Conservation (phyloP, 2,329 filamentous ascomycete genomes). For the Chaetomiaceae sp. region DNA sequence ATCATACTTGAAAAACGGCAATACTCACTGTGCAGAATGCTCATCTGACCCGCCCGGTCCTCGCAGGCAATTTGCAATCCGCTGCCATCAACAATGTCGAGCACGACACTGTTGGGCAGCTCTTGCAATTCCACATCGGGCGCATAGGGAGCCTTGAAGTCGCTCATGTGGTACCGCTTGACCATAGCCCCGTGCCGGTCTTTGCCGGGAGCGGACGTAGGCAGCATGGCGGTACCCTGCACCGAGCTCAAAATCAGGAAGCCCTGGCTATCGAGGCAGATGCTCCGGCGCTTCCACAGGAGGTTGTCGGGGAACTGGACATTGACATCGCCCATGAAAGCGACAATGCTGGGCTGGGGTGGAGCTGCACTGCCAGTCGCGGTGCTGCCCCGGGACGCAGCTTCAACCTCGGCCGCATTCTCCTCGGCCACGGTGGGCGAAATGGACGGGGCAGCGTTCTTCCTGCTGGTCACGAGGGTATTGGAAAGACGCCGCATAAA, state of each 20-base stretch:
- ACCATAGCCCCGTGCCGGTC: conserved; percentile 48
- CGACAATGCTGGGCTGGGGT: conserved; percentile 45
- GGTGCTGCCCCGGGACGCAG: conserved; percentile 21
- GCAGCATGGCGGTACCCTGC: conserved; percentile 43
- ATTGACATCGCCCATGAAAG: conserved; percentile 84
- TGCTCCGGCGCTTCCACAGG: conserved; percentile 89
- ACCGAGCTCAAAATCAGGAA: conserved; percentile 75
- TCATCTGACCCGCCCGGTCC: conserved; percentile 54
- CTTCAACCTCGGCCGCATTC: conserved; percentile 35
- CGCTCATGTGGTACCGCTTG: conserved; percentile 79
- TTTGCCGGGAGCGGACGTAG: conserved; percentile 41
- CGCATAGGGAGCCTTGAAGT: conserved; percentile 73
- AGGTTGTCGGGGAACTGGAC: conserved; percentile 96
- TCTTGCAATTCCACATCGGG: conserved; percentile 92
- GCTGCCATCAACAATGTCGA: conserved; percentile 59
- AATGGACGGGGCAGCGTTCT: conserved; percentile 43
- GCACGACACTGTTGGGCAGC: conserved; percentile 74
- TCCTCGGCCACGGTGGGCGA: conserved; percentile 52
- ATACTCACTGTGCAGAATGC: conserved; percentile 50
- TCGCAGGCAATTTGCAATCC: conserved; percentile 61
- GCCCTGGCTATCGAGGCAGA: conserved; percentile 79
- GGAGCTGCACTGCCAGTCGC: conserved; percentile 12
- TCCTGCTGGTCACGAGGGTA: conserved; percentile 45
- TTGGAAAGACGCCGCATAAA: conserved; percentile 58
- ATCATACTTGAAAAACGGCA: not conserved